Percentiles rank a stretch among this genome's conserved stretches.
Evolutionary conservation across 1,139 yeast species (phyloP).

Genomic region (Lizanozyma gosingica): DNA sequence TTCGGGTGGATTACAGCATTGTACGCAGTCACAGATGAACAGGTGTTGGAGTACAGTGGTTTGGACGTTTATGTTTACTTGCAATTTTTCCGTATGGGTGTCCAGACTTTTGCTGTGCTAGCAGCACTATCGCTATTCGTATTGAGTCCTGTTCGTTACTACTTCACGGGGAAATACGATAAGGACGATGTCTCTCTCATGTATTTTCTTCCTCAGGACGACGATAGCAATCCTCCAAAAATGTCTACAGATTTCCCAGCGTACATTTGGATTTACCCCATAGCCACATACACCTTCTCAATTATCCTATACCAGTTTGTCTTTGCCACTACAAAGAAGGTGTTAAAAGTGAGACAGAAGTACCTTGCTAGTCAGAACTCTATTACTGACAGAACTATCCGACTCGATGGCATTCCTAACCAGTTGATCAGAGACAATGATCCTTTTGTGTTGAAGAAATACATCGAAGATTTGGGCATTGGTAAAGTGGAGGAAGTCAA

Average conservation of each 20-base stretch:
- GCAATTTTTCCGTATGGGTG: constrained; percentile 38
- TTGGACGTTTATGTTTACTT: constrained; percentile 39
- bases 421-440: constrained; percentile 31
- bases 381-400: constrained; percentile 38
- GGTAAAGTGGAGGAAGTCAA: constrained; percentile 51
- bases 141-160: constrained; percentile 36
- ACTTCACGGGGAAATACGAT: constrained; percentile 39
- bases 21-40: constrained; percentile 30
- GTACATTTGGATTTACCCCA: constrained; percentile 47
- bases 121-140: constrained; percentile 30
- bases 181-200: constrained; percentile 21
- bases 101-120: constrained; percentile 27
- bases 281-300: constrained; percentile 35
- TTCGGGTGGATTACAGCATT: constrained; percentile 36
- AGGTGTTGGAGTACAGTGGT: constrained; percentile 32
- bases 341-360: constrained; percentile 31
- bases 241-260: constrained; percentile 15
- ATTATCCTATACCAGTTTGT: constrained; percentile 24
- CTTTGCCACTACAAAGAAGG: constrained; percentile 27
- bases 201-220: no score
- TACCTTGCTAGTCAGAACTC: constrained; percentile 37
- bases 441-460: constrained; percentile 33
- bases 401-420: constrained; percentile 41
- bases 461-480: constrained; percentile 53
- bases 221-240: not conserved